Evolutionary conservation across 345 rosid genomes (phyloP).

Genomic region (Microthlaspi erraticum): DNA sequence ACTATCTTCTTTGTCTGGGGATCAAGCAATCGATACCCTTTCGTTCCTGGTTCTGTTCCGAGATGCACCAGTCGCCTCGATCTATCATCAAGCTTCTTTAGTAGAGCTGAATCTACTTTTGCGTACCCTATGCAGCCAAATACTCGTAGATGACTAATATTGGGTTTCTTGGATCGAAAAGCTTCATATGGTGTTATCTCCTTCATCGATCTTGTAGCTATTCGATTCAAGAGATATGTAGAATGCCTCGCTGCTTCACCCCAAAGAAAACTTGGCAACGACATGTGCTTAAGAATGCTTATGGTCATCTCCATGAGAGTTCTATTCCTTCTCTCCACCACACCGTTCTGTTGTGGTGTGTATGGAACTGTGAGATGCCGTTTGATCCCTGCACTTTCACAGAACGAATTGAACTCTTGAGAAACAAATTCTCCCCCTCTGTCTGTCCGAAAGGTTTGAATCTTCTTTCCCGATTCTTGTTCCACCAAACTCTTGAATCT

Average conservation of each 20-base stretch:
- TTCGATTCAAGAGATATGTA: background rate
- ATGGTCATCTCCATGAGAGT: background rate
- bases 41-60: no score
- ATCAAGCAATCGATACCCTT: background rate
- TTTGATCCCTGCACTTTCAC: no score
- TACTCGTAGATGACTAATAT: background rate
- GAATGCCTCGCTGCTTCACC: background rate
- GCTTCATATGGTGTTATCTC: background rate
- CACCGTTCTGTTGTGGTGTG: background rate
- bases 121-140: background rate
- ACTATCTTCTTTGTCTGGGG: no score
- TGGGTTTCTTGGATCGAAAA: background rate
- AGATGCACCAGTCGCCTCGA: no score
- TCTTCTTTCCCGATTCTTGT: background rate
- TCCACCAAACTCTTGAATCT: background rate
- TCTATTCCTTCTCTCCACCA: background rate
- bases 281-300: background rate
- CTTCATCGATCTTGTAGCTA: background rate
- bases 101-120: background rate
- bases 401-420: no score
- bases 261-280: background rate
- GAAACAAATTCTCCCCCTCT: no score
- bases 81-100: background rate
- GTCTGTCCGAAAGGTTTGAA: no score
- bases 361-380: no score